Conservation (phyloP, 768 basidiomycete species). For the Albatrellus ellisii region DNA sequence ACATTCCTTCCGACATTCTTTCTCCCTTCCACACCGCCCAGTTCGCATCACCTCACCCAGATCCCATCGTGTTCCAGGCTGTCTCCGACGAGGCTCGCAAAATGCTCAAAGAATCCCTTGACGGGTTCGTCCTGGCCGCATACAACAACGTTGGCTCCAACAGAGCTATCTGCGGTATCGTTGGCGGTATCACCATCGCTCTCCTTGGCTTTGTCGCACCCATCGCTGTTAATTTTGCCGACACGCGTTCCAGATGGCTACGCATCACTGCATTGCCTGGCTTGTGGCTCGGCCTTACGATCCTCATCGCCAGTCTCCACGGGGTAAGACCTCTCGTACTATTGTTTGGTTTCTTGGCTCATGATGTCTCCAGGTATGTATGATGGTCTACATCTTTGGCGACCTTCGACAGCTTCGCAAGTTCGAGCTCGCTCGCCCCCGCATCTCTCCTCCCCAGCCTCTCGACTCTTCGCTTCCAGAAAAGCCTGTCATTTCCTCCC, state of each 20-base stretch:
- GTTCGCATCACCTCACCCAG: constrained; percentile 43
- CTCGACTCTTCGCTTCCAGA: constrained; percentile 2
- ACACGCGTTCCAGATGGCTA: constrained; percentile 37
- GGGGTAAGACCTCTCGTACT: neutral
- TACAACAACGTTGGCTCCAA: constrained; percentile 60
- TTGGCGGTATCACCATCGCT: constrained; percentile 41
- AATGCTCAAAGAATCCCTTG: constrained; percentile 51
- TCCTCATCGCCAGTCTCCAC: neutral
- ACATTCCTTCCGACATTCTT: constrained; percentile 52
- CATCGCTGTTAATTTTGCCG: constrained; percentile 29
- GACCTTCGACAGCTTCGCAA: constrained; percentile 67
- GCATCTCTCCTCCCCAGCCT: constrained; percentile 35
- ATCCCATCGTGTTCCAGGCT: constrained; percentile 49
- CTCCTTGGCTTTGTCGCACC: constrained; percentile 28
- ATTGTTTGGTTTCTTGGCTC: neutral
- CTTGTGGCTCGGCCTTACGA: neutral
- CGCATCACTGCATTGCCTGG: constrained; percentile 38
- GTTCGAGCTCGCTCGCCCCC: constrained; percentile 63
- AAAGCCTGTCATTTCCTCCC: constrained; percentile 10
- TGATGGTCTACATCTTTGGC: constrained; percentile 71
- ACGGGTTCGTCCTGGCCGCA: constrained; percentile 54
- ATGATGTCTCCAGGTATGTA: constrained; percentile 28
- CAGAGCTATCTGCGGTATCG: constrained; percentile 56
- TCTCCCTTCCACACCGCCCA: constrained; percentile 28
- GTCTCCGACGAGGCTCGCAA: constrained; percentile 42